Evolutionary conservation across 2,329 filamentous ascomycete species (phyloP), one percentile per base, ranked within the genome.

Genomic region (Sporothrix globosa): DNA sequence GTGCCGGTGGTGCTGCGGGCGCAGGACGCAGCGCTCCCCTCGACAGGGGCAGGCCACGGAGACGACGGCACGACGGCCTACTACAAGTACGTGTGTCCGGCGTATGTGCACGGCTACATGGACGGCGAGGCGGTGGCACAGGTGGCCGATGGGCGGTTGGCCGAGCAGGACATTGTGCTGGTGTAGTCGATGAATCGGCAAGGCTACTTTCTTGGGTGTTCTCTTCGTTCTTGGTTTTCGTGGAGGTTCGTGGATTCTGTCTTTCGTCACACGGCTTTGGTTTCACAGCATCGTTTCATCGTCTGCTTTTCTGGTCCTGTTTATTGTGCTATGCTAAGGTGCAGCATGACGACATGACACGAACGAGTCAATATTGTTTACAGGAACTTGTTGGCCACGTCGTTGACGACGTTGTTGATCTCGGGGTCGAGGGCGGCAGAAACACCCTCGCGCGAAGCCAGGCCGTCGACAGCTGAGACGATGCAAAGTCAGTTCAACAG

Each of bases 321-420:
- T 44, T 54, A 69, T 65, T 69, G 68, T 48, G 30, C 46, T 27
- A 39, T 58, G 52, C 39, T 48, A 46, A 21, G 46, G 11, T 53
- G 24, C 3, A 48, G 6, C 21, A 63, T 44, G 10, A 13, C 3
- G 41, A 44, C 41, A 27, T 24, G 10, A 27, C 17, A 48, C n/a
- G 11, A 27, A 65, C 24, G 41, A 11, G 61, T 21, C 7, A 13
- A n/a, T 7, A 4, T 19, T 5, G 14, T 67, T 67, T 69, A 74
- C 30, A 74, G 9, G 34, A 75, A 67, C 72, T 79, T 79, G 72
- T 80, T 79, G 68, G 78, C 58, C 71, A 76, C 78, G 13, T 78
- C 74, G 72, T 79, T 79, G 72, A 78, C 77, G 13, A 77, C 34
- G 71, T 79, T 79, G 76, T 79, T 79, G 70, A 80, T 74, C 73